phyloP scores from a whole-genome alignment of 768 basidiomycete species.

The Daedaleopsis nitida region DNA sequence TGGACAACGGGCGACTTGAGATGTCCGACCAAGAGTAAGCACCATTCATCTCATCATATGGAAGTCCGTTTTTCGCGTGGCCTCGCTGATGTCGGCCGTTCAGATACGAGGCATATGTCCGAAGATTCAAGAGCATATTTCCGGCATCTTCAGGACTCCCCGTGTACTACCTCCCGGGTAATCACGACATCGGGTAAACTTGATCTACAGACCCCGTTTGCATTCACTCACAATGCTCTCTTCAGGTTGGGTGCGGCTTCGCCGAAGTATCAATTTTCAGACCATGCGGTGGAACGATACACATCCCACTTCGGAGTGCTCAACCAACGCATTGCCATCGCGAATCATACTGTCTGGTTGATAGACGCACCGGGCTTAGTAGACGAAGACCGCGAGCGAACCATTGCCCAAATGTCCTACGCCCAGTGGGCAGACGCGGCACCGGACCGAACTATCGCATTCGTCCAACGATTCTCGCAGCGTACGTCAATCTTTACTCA shows the following conservation, averaged over 20 bases:
- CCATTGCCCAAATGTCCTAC: slow-evolving; percentile 40
- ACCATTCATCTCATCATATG: not conserved
- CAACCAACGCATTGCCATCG: slow-evolving; percentile 62
- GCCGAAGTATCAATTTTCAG: slow-evolving; percentile 26
- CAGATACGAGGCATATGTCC: slow-evolving; percentile 76
- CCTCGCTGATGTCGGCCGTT: not conserved
- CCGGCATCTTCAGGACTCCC: slow-evolving; percentile 39
- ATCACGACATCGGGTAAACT: slow-evolving; percentile 83
- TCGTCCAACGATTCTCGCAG: slow-evolving; percentile 33
- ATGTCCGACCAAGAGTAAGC: slow-evolving; percentile 74
- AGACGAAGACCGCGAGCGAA: slow-evolving; percentile 68
- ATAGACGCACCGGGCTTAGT: slow-evolving; percentile 74
- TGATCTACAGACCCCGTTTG: slow-evolving; percentile 6
- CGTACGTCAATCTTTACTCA: slow-evolving; percentile 37
- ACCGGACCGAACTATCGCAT: slow-evolving; percentile 55
- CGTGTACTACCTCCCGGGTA: slow-evolving; percentile 80
- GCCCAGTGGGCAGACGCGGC: slow-evolving; percentile 47
- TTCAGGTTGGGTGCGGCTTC: slow-evolving; percentile 32
- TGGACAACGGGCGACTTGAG: slow-evolving; percentile 76
- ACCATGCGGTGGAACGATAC: slow-evolving; percentile 51
- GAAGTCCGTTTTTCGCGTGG: no score
- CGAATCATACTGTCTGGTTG: slow-evolving; percentile 72
- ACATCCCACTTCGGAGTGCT: slow-evolving; percentile 73
- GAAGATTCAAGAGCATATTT: slow-evolving; percentile 75
- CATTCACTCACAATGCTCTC: slow-evolving; percentile 3